A percentile compares a stretch with the other conserved stretches of the same genome.
phyloP scores from a whole-genome alignment of 495 filamentous ascomycete genomes.

The Penicillium simplicissimum region DNA sequence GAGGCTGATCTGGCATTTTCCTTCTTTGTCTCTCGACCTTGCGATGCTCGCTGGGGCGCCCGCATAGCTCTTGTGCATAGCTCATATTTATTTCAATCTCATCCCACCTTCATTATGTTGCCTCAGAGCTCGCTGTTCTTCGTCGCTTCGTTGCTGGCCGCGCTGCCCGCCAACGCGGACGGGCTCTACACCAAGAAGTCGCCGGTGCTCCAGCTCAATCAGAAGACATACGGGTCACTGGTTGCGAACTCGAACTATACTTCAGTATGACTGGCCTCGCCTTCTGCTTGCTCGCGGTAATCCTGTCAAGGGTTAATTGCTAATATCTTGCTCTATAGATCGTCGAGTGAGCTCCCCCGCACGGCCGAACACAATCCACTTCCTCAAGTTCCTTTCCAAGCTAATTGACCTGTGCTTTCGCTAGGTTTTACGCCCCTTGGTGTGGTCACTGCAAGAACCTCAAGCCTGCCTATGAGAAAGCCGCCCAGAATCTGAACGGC shows the following conservation, averaged over 20 bases:
- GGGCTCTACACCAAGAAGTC: constrained; percentile 85
- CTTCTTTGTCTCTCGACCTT: neutral
- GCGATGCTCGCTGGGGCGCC: constrained; percentile 5
- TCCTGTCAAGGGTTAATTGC: neutral
- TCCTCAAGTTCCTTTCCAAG: constrained; percentile 1
- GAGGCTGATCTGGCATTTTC: constrained; percentile 17
- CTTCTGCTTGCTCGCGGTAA: neutral
- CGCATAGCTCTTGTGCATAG: constrained; percentile 1
- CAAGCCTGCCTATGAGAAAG: constrained; percentile 94
- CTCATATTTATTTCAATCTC: neutral
- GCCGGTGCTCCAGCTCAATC: constrained; percentile 81
- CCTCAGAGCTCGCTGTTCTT: constrained; percentile 32
- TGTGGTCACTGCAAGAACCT: constrained; percentile 96
- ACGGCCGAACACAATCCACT: constrained; percentile 7
- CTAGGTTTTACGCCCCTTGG: constrained; percentile 92
- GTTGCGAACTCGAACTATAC: constrained; percentile 89
- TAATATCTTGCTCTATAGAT: constrained; percentile 45
- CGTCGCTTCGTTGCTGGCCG: constrained; percentile 55
- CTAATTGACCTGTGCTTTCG: constrained; percentile 19
- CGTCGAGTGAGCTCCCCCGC: constrained; percentile 59
- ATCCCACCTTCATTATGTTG: constrained; percentile 24
- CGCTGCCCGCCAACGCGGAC: constrained; percentile 63
- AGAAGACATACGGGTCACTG: constrained; percentile 78
- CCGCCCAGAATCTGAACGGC: constrained; percentile 81
- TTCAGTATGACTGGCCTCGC: constrained; percentile 61